Evolutionary conservation across 2,329 filamentous ascomycete genomes (phyloP), one percentile per base, ranked within the genome.

Genomic region (Epichloe uncinata): DNA sequence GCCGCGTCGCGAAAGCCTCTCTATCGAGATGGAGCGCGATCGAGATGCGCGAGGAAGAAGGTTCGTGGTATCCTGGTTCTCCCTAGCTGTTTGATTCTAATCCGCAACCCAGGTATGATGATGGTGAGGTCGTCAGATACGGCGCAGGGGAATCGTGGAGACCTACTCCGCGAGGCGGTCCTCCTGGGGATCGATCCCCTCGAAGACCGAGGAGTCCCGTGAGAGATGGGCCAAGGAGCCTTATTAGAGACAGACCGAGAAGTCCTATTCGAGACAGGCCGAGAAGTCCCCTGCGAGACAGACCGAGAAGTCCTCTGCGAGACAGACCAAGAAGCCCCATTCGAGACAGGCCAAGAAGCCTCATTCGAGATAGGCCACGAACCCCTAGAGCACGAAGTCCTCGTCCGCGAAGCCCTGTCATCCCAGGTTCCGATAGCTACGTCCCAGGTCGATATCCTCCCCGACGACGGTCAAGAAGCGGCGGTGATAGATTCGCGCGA

Each of bases 81-180:
- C 38, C 38, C 50, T 34, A 47, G 6, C 12, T 41, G 42, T 42
- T 42, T 18, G 26, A 30, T 42, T 13, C 50, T 50, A 20, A 53
- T 52, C 6, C 57, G 50, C 60, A 22, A 36, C 3, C 6, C 52
- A 79, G 77, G 60, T 81, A 77, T 57, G 77, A 81, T 55, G 77
- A 81, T 55, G 77, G 77, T 42, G 77, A 81, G 64, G 78, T 81
- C 49, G 74, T 78, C 54, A 70, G 77, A 58, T 81, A 80, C 60
- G 77, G 77, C 47, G 78, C 78, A 12, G 77, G 77, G 52, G 77
- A 81, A 63, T 79, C 76, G 37, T 81, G 78, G 69, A 69, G 77
- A 52, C 77, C 77, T 11, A 79, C 75, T 52, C 78, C 77, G 47
- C 64, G 72, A 49, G 67, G 46, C 30, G 50, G 42, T 12, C 49